Conservation (phyloP, 1,284 basidiomycete genomes). For the Ceratobasidium sp. region DNA sequence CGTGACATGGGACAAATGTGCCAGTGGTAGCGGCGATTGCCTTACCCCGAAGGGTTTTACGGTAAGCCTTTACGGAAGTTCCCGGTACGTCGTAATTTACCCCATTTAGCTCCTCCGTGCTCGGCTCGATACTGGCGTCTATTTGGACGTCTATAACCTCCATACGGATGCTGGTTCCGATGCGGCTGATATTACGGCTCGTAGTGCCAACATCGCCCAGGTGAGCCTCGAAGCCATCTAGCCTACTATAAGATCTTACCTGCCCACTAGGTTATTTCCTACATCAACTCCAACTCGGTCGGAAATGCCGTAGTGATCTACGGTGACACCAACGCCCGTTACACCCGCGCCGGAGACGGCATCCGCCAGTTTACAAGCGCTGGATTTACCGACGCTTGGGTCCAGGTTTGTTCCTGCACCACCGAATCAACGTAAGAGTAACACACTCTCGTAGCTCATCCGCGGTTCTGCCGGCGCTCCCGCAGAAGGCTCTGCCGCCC, state of each 20-base stretch:
- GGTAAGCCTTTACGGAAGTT: not conserved
- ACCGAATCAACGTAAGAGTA: not conserved
- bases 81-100: not conserved
- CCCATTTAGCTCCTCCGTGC: conserved; percentile 46
- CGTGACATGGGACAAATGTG: conserved; percentile 50
- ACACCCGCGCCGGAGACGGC: conserved; percentile 43
- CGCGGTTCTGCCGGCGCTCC: conserved; percentile 44
- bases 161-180: conserved; percentile 52
- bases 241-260: not conserved
- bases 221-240: not conserved
- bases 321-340: conserved; percentile 53
- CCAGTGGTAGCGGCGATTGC: conserved; percentile 50
- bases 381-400: conserved; percentile 38
- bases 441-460: conserved; percentile 38
- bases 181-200: conserved; percentile 48
- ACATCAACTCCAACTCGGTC: conserved; percentile 47
- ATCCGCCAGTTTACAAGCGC: conserved; percentile 7
- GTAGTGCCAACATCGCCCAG: conserved; percentile 50
- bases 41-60: conserved; percentile 54
- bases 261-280: conserved; percentile 42
- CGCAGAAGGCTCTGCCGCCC: conserved; percentile 44
- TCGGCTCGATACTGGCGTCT: conserved; percentile 48
- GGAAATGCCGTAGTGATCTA: conserved; percentile 52
- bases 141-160: conserved; percentile 52
- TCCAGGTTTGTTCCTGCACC: conserved; percentile 3